Evolutionary conservation across 1,139 yeast genomes (phyloP), one percentile per base, ranked within the genome.

Genomic region (Sugiyamaella castrensis): DNA sequence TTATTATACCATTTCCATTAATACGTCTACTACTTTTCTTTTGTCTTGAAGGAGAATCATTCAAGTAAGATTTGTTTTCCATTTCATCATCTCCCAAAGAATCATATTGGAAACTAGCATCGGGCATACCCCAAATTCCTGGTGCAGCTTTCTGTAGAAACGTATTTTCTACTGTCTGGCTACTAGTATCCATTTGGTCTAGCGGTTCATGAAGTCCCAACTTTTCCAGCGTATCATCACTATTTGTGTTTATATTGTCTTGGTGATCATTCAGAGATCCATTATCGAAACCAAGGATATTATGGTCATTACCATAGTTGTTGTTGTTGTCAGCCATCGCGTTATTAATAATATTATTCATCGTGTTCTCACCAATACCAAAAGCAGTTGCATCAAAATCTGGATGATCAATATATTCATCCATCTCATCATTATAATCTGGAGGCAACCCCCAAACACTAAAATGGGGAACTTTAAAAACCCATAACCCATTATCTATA

Each of bases 391-490:
- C 4, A n/a, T 32, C 11, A 19, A 12, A n/a, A 5, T 30, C 29
- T 4, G 29, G 10, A 11, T 37, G 34, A 7, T 42, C 30, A 16
- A 32, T 12, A 30, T 15, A 43, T 15, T 19, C 40, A 39, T 47
- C 37, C 69, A 50, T 76, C 82, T 76, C 76, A 34, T 79, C 80
- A 7, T 74, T 79, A 51, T 80, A 84, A 38, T 78, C 81, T 51
- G 84, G 89, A 16, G 84, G 76, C 41, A 92, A 70, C 2, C 98
- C 98, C 96, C 97, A 92, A 6, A 85, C 79, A 70, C 96, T 88
- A 62, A 92, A 92, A 70, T 92, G 98, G 56, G 85, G 82, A 1
- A 92, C 98, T 58, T 75, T 79, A 67, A 88, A 89, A 0, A 85
- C 81, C 89, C 92, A 89, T 7, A 77, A 68, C 24, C 87, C 87